Evolutionary conservation across 2,329 filamentous ascomycete genomes (phyloP), one percentile per base, ranked within the genome.

Genomic region (Trichoderma sp.): DNA sequence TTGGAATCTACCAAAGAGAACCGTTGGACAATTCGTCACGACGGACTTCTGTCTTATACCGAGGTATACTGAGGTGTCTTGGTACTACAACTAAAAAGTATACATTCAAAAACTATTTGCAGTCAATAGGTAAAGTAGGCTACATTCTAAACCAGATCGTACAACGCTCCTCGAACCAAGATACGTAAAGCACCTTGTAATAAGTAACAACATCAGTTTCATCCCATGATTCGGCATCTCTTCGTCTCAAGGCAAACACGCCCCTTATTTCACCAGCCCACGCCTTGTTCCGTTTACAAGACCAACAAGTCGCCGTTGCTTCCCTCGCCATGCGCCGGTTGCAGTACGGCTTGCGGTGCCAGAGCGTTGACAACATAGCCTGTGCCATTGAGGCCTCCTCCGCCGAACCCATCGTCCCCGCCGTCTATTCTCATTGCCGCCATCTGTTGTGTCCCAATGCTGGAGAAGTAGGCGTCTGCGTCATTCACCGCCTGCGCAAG

Each of bases 391-490:
- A 84, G 86, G 26, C 84, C 85, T 36, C 85, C 86, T 63, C 89
- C 89, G 24, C 89, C 90, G 78, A 91, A 91, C 15, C 88, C 75
- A 65, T 82, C 88, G 75, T 91, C 91, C 60, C 90, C 85, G 71
- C 86, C 85, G 61, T 91, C 89, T 72, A 94, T 85, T 71, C 87
- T 86, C 88, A 95, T 89, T 18, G 88, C 87, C 5, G 89, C 89
- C 91, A 94, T 92, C 79, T 93, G 91, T 79, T 91, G 89, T 72
- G 84, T 88, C 1, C 91, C 90, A n/a, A 94, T 86, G 58, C 90
- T 92, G 18, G 92, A 91, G 81, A 98, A 98, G 82, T 97, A 98
- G 18, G 91, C 90, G 78, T 98, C 95, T 11, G 95, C 95, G 70
- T 96, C 94, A 77, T 87, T 92, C 43, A 97, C 90, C 1, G 94